A percentile compares a stretch with the other conserved stretches of the same genome.
Evolutionary conservation across 345 rosid genomes (phyloP).

Genomic region (Dipteronia dyeriana): DNA sequence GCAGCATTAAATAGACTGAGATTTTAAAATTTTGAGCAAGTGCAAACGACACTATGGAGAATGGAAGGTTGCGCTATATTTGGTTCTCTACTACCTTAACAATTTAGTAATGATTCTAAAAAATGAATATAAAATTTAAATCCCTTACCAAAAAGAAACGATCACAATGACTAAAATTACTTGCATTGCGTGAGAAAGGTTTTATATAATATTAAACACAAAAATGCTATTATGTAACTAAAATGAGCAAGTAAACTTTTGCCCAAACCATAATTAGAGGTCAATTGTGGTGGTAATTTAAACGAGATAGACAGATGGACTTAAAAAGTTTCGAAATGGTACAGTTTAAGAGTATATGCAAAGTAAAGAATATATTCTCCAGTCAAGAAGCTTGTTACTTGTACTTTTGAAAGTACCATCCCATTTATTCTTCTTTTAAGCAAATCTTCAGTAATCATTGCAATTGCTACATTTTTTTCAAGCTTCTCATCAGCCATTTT

Average conservation of each 20-base stretch:
- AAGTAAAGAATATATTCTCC: slow-evolving; percentile 43
- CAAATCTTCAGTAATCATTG: slow-evolving; percentile 14
- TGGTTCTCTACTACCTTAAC: not conserved
- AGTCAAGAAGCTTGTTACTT: slow-evolving; percentile 32
- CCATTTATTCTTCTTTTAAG: slow-evolving; percentile 31
- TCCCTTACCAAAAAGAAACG: too few species aligned
- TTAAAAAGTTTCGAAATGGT: slow-evolving; percentile 11
- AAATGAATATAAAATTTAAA: not conserved
- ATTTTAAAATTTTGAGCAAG: too few species aligned
- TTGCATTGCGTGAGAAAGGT: too few species aligned
- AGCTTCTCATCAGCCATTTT: slow-evolving; percentile 8
- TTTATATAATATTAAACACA: too few species aligned
- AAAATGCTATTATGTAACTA: too few species aligned
- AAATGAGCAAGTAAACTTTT: too few species aligned
- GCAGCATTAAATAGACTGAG: too few species aligned
- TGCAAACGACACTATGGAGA: too few species aligned
- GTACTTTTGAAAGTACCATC: slow-evolving; percentile 22
- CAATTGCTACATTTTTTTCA: not conserved
- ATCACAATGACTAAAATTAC: too few species aligned
- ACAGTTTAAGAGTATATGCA: slow-evolving; percentile 13
- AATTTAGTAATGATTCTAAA: not conserved
- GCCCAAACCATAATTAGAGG: too few species aligned
- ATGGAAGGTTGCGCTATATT: too few species aligned
- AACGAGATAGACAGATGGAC: not conserved
- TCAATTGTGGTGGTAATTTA: not conserved